phyloP scores from a whole-genome alignment of 768 basidiomycete species.

The Grammothele lineata region DNA sequence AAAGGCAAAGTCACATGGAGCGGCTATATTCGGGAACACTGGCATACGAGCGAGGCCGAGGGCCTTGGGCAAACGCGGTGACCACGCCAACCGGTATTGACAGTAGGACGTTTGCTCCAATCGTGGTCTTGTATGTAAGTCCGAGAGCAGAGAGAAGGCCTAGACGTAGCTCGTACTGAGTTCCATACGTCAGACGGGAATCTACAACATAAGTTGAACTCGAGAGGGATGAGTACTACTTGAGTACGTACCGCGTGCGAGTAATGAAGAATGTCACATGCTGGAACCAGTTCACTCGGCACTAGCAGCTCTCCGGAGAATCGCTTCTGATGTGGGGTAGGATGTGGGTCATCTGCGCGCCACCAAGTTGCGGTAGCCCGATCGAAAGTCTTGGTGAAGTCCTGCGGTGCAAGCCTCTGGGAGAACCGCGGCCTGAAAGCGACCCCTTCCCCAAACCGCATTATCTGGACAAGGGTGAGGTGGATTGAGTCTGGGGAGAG shows the following conservation, averaged over 20 bases:
- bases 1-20: too few species aligned
- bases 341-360: not conserved
- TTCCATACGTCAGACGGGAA: too few species aligned
- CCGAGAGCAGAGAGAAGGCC: too few species aligned
- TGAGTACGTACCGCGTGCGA: slow-evolving; percentile 16
- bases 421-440: slow-evolving; percentile 1
- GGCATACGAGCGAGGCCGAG: too few species aligned
- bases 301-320: slow-evolving; percentile 18
- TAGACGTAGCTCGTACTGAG: too few species aligned
- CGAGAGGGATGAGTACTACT: too few species aligned
- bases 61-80: too few species aligned
- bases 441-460: slow-evolving; percentile 10
- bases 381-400: slow-evolving; percentile 1
- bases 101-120: too few species aligned
- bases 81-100: too few species aligned
- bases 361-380: slow-evolving; percentile 16
- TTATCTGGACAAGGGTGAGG: slow-evolving; percentile 14
- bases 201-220: too few species aligned
- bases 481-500: slow-evolving; percentile 12
- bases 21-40: too few species aligned
- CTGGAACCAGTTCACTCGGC: slow-evolving; percentile 13
- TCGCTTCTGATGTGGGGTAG: not conserved
- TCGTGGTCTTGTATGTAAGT: too few species aligned
- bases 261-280: slow-evolving; percentile 17
- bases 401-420: not conserved